These are phyloP conservation scores for Jackrogersella minutella DNA, from an alignment of 495 filamentous ascomycete genomes.

Conservation along the genomic window DNA sequence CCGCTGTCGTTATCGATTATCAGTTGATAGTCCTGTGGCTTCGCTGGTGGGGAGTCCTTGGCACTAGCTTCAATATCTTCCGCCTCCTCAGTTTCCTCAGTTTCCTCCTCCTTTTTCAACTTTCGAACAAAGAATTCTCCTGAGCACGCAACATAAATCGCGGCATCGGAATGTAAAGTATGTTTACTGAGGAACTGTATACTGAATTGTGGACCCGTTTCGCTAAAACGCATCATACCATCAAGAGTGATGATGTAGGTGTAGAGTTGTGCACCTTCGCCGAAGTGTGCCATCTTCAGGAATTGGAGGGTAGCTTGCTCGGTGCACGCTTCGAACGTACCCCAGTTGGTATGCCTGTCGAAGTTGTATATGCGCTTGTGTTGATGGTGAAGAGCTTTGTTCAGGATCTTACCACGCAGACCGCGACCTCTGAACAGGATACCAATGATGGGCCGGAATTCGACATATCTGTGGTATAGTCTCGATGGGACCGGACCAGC, in stretches of 20 bases:
- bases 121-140: constrained; percentile 93
- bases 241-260: constrained; percentile 94
- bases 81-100: constrained; percentile 21
- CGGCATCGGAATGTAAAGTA: constrained; percentile 92
- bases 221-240: constrained; percentile 84
- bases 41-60: constrained; percentile 52
- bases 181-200: constrained; percentile 93
- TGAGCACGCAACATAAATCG: constrained; percentile 86
- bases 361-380: constrained; percentile 90
- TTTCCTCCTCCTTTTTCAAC: constrained; percentile 45
- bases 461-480: constrained; percentile 90
- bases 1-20: constrained; percentile 95
- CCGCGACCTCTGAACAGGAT: constrained; percentile 84
- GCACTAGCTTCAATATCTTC: constrained; percentile 38
- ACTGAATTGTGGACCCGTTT: constrained; percentile 93
- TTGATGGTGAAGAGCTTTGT: constrained; percentile 88
- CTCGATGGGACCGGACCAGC: constrained; percentile 78
- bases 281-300: constrained; percentile 84
- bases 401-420: constrained; percentile 77
- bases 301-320: constrained; percentile 76
- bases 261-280: constrained; percentile 84
- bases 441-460: constrained; percentile 89
- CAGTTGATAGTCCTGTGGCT: constrained; percentile 80
- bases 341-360: constrained; percentile 74
- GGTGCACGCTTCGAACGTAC: constrained; percentile 59